Percentiles rank a stretch among this genome's conserved stretches.
phyloP scores from a whole-genome alignment of 2,329 filamentous ascomycete species.

The Pestalotiopsis fici region DNA sequence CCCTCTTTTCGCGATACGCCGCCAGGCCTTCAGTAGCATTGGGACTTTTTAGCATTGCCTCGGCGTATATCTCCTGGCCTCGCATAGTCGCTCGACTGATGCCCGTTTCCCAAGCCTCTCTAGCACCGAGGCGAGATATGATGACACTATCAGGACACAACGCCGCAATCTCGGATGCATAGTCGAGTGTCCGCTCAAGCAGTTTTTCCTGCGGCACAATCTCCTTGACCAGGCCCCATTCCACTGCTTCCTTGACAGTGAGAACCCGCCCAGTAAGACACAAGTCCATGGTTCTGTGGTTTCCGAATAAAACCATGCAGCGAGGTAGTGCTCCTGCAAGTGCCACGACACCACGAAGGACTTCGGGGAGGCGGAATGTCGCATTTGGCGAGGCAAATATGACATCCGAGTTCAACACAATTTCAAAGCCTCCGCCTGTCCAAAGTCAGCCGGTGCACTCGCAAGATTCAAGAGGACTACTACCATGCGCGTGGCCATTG shows the following conservation, averaged over 20 bases:
- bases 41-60: constrained; percentile 28
- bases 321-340: constrained; percentile 58
- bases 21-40: constrained; percentile 18
- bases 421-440: constrained; percentile 31
- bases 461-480: background rate
- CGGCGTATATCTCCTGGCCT: constrained; percentile 30
- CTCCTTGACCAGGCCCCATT: constrained; percentile 32
- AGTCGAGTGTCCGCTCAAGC: constrained; percentile 27
- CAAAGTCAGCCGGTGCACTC: no score
- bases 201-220: constrained; percentile 30
- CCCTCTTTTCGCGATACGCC: constrained; percentile 30
- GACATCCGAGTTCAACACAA: constrained; percentile 51
- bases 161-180: constrained; percentile 29
- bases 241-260: constrained; percentile 25
- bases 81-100: constrained; percentile 34
- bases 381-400: constrained; percentile 54
- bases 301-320: constrained; percentile 34
- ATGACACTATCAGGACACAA: constrained; percentile 34
- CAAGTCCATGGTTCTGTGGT: constrained; percentile 34
- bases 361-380: constrained; percentile 58
- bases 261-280: constrained; percentile 28
- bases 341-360: constrained; percentile 58
- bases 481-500: constrained; percentile 32
- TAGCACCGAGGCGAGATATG: constrained; percentile 29
- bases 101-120: constrained; percentile 35